Evolutionary conservation across 2,329 filamentous ascomycete genomes (phyloP), one percentile per base, ranked within the genome.

Genomic region (Fusarium scirpi): DNA sequence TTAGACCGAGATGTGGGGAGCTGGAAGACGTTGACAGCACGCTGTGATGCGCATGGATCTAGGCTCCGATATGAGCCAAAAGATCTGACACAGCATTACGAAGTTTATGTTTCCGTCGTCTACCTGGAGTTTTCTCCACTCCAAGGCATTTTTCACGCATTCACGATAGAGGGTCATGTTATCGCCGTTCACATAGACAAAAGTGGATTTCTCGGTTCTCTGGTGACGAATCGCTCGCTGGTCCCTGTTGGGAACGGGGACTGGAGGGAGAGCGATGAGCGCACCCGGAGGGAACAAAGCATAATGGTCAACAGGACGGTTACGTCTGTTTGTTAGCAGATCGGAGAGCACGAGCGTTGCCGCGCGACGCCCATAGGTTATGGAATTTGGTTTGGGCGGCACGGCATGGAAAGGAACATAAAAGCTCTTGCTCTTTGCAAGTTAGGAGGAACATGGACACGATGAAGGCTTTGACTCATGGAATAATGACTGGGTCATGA

Each of bases 141-240:
- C 76, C 71, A 73, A 76, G 79, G 78, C 75, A 79, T 79, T 79
- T 80, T 81, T 78, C 77, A 77, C 77, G 74, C 76, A 80, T 81
- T 80, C 76, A 80, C 78, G 76, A 80, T 80, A 82, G 79, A 82
- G 78, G 80, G 79, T 82, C 80, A 80, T 82, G 80, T 77, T 79
- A 80, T 82, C 80, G 80, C 80, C 80, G 80, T 81, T 77, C 78
- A 80, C 72, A 80, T 89, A 89, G 87, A 89, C 85, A 88, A 89
- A 89, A 88, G 85, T 85, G 86, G 86, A 87, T 87, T 87, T 87
- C 85, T 88, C 86, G 82, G 85, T 85, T 86, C 81, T 87, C 83
- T 85, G 81, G 84, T 84, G 68, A 63, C 48, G 66, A 78, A 75
- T 76, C 76, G 79, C 80, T 80, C 76, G 73, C 74, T 75, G 74